Evolutionary conservation across 495 filamentous ascomycete genomes (phyloP).

Genomic region (Neurospora tetraspora): DNA sequence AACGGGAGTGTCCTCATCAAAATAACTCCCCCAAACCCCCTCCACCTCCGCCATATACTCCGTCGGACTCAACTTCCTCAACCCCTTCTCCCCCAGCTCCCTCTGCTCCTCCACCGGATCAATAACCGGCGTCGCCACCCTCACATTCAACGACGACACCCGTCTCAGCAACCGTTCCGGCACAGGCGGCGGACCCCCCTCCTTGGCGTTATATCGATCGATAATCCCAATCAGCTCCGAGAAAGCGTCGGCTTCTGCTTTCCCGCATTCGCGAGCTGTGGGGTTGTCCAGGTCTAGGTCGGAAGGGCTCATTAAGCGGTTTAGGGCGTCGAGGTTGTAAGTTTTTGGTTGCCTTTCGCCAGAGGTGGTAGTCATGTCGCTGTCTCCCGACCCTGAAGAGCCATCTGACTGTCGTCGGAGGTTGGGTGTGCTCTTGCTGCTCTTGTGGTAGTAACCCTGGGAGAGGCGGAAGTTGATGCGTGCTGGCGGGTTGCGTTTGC

Average conservation of each 20-base stretch:
- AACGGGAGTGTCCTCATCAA: neutral
- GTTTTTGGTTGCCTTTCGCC: neutral
- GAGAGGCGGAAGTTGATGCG: neutral
- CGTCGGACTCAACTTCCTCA: neutral
- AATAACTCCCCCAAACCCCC: neutral
- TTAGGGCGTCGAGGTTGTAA: neutral
- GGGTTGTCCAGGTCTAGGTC: neutral
- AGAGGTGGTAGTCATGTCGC: neutral
- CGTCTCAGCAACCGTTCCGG: neutral
- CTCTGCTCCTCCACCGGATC: neutral
- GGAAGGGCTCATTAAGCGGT: neutral
- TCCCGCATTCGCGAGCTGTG: neutral
- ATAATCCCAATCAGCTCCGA: neutral
- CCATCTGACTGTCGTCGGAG: neutral
- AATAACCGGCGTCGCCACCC: neutral
- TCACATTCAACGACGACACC: neutral
- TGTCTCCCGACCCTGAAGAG: neutral
- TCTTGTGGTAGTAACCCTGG: neutral
- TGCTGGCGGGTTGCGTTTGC: neutral
- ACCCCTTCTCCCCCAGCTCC: neutral
- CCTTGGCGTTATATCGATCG: neutral
- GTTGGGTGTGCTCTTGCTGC: neutral
- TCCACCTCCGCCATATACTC: neutral
- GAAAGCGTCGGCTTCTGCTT: neutral
- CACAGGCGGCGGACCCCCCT: neutral